Evolutionary conservation across 106 monocot genomes (phyloP).

Genomic region (Acorus calamus): DNA sequence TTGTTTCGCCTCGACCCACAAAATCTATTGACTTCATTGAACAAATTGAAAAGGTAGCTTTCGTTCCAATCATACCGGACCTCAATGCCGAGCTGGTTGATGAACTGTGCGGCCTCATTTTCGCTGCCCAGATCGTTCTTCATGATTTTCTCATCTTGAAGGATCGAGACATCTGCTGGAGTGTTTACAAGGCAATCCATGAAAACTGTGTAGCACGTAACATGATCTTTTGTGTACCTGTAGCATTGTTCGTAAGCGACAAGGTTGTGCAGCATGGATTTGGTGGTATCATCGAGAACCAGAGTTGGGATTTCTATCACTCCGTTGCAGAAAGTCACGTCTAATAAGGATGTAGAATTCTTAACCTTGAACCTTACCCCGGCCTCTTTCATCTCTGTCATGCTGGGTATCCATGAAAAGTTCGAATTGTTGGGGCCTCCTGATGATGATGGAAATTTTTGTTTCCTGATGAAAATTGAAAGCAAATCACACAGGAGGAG

Average conservation of each 20-base stretch:
- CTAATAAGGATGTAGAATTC: no score
- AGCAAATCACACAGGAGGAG: no score
- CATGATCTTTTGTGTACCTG: neutral
- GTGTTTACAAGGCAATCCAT: conserved; percentile 10
- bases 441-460: no score
- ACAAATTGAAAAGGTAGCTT: neutral
- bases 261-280: neutral
- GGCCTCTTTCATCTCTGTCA: no score
- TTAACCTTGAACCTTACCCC: no score
- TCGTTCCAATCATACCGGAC: neutral
- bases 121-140: conserved; percentile 4
- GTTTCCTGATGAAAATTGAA: no score
- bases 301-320: neutral
- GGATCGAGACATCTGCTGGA: conserved; percentile 1
- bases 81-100: neutral
- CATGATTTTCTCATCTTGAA: neutral
- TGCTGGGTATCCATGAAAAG: no score
- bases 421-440: no score
- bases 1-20: neutral
- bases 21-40: neutral
- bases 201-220: conserved; percentile 2
- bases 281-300: neutral
- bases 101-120: neutral
- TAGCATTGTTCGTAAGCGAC: conserved; percentile 5
- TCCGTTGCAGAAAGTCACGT: neutral